phyloP scores from a whole-genome alignment of 2,329 filamentous ascomycete species.

The Byssochlamys sp. region DNA sequence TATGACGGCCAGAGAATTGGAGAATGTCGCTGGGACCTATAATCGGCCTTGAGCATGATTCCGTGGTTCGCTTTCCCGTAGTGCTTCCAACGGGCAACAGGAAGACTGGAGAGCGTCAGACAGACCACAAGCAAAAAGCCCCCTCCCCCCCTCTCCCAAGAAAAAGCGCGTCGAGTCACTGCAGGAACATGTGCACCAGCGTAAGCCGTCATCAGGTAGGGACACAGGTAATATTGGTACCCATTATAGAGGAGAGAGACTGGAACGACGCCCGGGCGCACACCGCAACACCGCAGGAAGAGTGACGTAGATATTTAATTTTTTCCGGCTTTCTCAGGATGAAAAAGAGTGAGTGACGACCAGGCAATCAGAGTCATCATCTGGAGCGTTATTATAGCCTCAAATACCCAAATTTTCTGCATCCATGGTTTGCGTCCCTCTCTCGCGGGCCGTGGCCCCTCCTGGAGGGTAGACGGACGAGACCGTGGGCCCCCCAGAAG shows the following conservation, averaged over 20 bases:
- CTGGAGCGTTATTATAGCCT: background rate
- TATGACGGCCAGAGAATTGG: background rate
- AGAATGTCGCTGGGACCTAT: background rate
- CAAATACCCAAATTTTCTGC: background rate
- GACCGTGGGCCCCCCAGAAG: slow-evolving; percentile 10
- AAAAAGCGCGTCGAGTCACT: background rate
- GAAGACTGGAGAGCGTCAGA: background rate
- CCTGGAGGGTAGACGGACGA: slow-evolving; percentile 10
- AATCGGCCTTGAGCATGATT: background rate
- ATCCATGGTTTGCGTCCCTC: slow-evolving; percentile 1
- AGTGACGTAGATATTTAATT: background rate
- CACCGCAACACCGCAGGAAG: background rate
- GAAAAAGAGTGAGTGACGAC: background rate
- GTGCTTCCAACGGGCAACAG: background rate
- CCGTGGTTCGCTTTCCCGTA: background rate
- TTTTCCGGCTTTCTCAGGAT: background rate
- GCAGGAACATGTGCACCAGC: background rate
- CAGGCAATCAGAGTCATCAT: background rate
- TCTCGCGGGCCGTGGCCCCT: slow-evolving; percentile 14
- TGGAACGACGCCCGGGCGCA: background rate
- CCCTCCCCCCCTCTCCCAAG: background rate
- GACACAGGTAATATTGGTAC: too few relatives aligned
- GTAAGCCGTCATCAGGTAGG: background rate
- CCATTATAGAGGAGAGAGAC: background rate
- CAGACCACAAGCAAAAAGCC: background rate